phyloP scores from a whole-genome alignment of 441 rosid species.

The Pelargonium australe region DNA sequence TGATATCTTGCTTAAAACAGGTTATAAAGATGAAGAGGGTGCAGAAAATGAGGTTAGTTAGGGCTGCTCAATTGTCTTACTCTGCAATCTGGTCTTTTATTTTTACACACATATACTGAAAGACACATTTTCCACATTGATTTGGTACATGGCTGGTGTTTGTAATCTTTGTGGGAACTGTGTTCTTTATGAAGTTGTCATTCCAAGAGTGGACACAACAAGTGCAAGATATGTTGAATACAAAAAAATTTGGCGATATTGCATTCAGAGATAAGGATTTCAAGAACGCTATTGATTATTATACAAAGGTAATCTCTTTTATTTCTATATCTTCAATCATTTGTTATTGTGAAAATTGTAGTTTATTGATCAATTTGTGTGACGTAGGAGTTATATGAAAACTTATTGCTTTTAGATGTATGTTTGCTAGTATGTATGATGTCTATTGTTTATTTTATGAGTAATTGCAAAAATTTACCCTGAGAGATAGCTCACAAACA shows the following conservation, averaged over 20 bases:
- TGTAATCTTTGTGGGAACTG: neutral
- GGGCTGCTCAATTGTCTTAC: neutral
- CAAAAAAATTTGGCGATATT: constrained; percentile 52
- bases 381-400: too few relatives aligned
- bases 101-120: neutral
- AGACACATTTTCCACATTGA: too few relatives aligned
- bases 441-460: too few relatives aligned
- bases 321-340: neutral
- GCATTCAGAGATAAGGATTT: constrained; percentile 70
- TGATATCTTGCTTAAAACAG: constrained; percentile 73
- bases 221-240: constrained; percentile 59
- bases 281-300: constrained; percentile 61
- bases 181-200: constrained; percentile 34
- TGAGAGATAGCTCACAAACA: too few relatives aligned
- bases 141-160: neutral
- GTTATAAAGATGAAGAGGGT: constrained; percentile 87
- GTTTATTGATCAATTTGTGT: too few relatives aligned
- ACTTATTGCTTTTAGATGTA: too few relatives aligned
- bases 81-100: neutral
- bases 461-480: too few relatives aligned
- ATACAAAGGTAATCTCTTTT: constrained; percentile 45
- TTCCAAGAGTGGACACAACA: constrained; percentile 73
- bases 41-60: constrained; percentile 71
- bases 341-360: neutral
- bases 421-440: too few relatives aligned